Evolutionary conservation across 805 yeast genomes (phyloP), one percentile per base, ranked within the genome.

Genomic region (Metschnikowia baotianmanensis): DNA sequence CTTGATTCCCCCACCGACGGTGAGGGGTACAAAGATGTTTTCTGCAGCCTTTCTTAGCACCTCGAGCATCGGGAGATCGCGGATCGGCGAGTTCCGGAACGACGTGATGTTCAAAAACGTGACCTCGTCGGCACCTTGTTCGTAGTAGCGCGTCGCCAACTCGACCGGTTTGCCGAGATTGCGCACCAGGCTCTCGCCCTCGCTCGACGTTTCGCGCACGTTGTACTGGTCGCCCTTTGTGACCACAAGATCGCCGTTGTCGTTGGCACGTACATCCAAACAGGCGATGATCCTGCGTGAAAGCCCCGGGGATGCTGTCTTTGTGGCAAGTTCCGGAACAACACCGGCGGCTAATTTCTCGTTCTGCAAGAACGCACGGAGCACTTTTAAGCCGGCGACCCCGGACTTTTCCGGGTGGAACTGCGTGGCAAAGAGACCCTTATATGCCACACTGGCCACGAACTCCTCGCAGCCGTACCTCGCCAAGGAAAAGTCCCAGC

Each of bases 351-450:
- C 30, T 10, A 23, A 58, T 22, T 64, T 69, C 8, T 62, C 55
- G 20, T 74, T 75, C 27, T 72, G 73, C 52, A 93, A 67, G 58
- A 93, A 93, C 20, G 86, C 77, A 43, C 75, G 74, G 43, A 93
- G 75, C 8, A 91, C 79, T 46, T 77, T 75, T 32, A 93, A 69
- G 35, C 99, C 99, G 4, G 96, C 96, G 17, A 70, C 58, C 10
- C 99, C 99, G 3, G 96, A 87, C 62, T 93, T 93, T 59, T 93
- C 99, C n/a, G 99, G 99, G 64, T 93, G 99, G 63, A 93, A 93
- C 62, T 93, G 99, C 1, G 98, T 93, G 31, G 97, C 96, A 64
- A 93, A 86, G 9, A 91, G 69, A 48, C 88, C 90, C 44, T 74
- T 87, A 55, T 75, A 83, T 22, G 81, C 35, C 27, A 90, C 61